These are phyloP conservation scores for Lasiodiplodia citricola DNA, from an alignment of 2,329 filamentous ascomycete genomes.

Conservation along the genomic window DNA sequence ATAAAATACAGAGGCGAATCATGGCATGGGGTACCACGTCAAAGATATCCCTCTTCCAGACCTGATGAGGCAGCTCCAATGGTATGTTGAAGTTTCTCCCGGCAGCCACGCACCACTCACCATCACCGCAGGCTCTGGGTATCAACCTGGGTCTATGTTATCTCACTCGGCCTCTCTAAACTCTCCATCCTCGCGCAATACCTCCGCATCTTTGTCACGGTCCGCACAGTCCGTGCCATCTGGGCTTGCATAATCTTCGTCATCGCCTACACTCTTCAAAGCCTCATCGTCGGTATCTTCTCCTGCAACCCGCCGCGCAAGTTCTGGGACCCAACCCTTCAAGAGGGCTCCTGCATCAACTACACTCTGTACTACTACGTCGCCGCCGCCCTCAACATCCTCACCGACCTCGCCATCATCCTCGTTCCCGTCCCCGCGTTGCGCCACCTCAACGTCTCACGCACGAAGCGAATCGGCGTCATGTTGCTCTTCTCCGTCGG, in stretches of 20 bases:
- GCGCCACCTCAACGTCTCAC: background rate
- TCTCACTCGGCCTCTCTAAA: slow-evolving; percentile 40
- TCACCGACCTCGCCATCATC: slow-evolving; percentile 14
- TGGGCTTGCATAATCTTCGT: slow-evolving; percentile 31
- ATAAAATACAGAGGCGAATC: slow-evolving; percentile 14
- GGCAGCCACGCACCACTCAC: background rate
- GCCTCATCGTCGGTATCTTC: slow-evolving; percentile 32
- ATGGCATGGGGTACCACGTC: slow-evolving; percentile 7
- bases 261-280: background rate
- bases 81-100: background rate
- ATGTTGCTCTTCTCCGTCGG: slow-evolving; percentile 14
- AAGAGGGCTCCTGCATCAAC: background rate
- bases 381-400: slow-evolving; percentile 7
- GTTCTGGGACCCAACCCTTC: slow-evolving; percentile 35
- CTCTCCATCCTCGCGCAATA: slow-evolving; percentile 36
- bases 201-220: slow-evolving; percentile 37
- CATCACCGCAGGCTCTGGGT: slow-evolving; percentile 35
- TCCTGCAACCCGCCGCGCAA: slow-evolving; percentile 34
- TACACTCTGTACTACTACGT: slow-evolving; percentile 8
- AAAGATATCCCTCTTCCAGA: background rate
- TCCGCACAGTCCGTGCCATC: slow-evolving; percentile 31
- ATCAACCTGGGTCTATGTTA: slow-evolving; percentile 40
- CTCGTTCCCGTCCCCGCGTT: slow-evolving; percentile 16
- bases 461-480: slow-evolving; percentile 3
- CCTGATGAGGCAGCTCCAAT: background rate